phyloP scores from a whole-genome alignment of 768 basidiomycete genomes.

The Russula vinacea region DNA sequence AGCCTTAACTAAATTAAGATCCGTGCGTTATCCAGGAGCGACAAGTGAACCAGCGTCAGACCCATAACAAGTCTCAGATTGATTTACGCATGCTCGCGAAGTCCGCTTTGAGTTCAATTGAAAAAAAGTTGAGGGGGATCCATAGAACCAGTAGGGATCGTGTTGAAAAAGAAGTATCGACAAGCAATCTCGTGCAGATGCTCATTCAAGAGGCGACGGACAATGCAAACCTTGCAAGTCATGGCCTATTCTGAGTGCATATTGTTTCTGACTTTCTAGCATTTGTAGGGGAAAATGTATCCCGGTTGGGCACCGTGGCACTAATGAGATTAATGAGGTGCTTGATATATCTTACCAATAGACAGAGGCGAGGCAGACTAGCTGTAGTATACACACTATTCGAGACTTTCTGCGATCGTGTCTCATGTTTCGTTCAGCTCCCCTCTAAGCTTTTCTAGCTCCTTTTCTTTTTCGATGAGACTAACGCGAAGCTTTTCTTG shows the following conservation, averaged over 20 bases:
- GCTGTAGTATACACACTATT: slow-evolving; percentile 13
- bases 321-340: slow-evolving; percentile 35
- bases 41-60: slow-evolving; percentile 17
- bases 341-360: not conserved
- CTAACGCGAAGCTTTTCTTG: slow-evolving; percentile 66
- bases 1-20: not conserved
- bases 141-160: slow-evolving; percentile 44
- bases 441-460: slow-evolving; percentile 66
- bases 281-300: slow-evolving; percentile 78
- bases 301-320: slow-evolving; percentile 87
- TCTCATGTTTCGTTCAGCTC: slow-evolving; percentile 37
- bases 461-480: slow-evolving; percentile 79
- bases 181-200: slow-evolving; percentile 85
- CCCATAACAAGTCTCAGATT: slow-evolving; percentile 30
- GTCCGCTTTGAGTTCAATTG: slow-evolving; percentile 74
- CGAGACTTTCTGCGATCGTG: not conserved
- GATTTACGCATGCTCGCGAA: slow-evolving; percentile 69
- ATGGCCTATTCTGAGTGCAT: not conserved
- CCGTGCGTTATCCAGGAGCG: slow-evolving; percentile 28
- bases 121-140: slow-evolving; percentile 75
- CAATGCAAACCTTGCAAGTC: slow-evolving; percentile 60
- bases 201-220: slow-evolving; percentile 88
- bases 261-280: slow-evolving; percentile 30
- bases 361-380: not conserved
- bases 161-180: slow-evolving; percentile 52